These are phyloP conservation scores for Neurospora sublineolata DNA, from an alignment of 495 filamentous ascomycete genomes.

Conservation along the genomic window DNA sequence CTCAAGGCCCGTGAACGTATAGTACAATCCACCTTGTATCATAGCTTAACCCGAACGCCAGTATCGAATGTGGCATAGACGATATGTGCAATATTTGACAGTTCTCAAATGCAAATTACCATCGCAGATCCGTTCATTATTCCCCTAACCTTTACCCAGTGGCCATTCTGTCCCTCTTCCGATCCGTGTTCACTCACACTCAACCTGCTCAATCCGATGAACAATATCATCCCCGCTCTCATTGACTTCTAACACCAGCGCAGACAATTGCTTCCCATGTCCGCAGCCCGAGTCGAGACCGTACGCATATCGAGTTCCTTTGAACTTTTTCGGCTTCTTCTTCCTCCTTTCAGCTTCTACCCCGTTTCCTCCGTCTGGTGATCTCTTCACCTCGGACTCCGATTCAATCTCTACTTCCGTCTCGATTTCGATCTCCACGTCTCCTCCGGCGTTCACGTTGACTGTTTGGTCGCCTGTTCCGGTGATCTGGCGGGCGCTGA, in stretches of 20 bases:
- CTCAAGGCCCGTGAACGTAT: neutral
- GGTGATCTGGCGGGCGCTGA: neutral
- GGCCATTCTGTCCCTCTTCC: neutral
- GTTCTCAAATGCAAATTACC: neutral
- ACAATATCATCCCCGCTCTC: slow-evolving; percentile 22
- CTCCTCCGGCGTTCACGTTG: neutral
- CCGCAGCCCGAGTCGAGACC: slow-evolving; percentile 79
- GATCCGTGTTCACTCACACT: slow-evolving; percentile 7
- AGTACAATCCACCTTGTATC: neutral
- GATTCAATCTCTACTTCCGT: slow-evolving; percentile 1
- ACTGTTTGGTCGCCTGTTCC: neutral
- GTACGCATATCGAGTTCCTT: slow-evolving; percentile 49
- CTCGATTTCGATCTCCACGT: neutral
- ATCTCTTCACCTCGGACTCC: slow-evolving; percentile 1
- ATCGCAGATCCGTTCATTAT: neutral
- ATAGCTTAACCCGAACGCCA: neutral
- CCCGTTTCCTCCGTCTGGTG: neutral
- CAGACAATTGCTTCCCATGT: slow-evolving; percentile 60
- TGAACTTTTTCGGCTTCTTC: slow-evolving; percentile 6
- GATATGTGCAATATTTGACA: neutral
- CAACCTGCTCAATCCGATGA: slow-evolving; percentile 21
- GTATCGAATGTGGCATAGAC: neutral
- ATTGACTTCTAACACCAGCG: slow-evolving; percentile 57
- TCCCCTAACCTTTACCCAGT: neutral
- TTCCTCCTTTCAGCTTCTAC: neutral